A percentile compares a stretch with the other conserved stretches of the same genome.
Conservation (phyloP, 148 eudicot species). For the Rhododendron molle region DNA sequence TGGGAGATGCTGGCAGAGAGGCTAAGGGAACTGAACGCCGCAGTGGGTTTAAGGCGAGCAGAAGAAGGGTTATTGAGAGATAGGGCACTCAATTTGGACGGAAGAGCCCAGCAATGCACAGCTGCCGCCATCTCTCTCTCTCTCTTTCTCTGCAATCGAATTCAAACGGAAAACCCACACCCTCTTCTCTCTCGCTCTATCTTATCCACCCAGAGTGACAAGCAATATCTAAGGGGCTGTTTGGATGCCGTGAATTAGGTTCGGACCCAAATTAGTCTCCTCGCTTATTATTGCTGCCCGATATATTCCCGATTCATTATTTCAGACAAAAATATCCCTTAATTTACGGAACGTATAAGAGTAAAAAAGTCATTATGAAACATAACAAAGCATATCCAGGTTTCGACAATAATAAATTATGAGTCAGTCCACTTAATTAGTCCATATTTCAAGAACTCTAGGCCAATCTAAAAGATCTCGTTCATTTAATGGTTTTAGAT, state of each 20-base stretch:
- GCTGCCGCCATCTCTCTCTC: conserved; percentile 16
- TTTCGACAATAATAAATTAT: too few relatives aligned
- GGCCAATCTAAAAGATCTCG: too few relatives aligned
- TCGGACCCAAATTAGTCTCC: background rate
- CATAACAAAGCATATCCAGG: too few relatives aligned
- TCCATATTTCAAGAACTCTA: too few relatives aligned
- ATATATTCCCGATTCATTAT: too few relatives aligned
- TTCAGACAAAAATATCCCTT: too few relatives aligned
- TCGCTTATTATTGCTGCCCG: too few relatives aligned
- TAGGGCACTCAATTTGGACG: conserved; percentile 35
- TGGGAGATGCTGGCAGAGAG: conserved; percentile 44
- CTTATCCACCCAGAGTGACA: conserved; percentile 13
- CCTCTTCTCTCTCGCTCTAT: conserved; percentile 7
- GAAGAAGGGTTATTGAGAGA: conserved; percentile 32
- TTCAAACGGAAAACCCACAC: background rate
- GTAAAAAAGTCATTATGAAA: too few relatives aligned
- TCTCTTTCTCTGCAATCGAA: background rate
- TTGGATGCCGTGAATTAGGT: background rate
- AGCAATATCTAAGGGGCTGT: background rate
- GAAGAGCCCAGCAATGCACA: conserved; percentile 30
- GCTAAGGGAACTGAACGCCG: conserved; percentile 41
- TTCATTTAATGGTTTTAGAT: too few relatives aligned
- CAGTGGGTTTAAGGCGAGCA: conserved; percentile 10
- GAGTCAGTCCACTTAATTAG: too few relatives aligned
- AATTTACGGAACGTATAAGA: too few relatives aligned